Conservation (phyloP, 2,329 filamentous ascomycete species). For the Neocucurbitaria cava region DNA sequence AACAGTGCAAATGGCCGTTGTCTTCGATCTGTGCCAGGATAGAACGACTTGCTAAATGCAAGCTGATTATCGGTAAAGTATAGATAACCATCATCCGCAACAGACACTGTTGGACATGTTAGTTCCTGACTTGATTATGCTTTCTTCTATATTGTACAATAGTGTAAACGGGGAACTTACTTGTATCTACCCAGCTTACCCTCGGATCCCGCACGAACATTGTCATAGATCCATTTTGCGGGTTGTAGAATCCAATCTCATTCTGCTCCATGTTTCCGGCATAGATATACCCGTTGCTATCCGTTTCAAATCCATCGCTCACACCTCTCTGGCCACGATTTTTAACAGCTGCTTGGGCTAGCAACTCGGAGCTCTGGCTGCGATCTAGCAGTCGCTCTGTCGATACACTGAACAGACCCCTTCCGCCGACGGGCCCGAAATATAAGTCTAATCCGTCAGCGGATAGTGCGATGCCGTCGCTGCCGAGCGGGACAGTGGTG, state of each 20-base stretch:
- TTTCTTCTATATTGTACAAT: neutral
- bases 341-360: slow-evolving; percentile 53
- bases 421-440: slow-evolving; percentile 54
- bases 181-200: slow-evolving; percentile 60
- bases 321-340: slow-evolving; percentile 58
- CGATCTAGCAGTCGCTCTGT: slow-evolving; percentile 54
- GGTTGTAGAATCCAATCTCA: slow-evolving; percentile 51
- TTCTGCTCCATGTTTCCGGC: slow-evolving; percentile 59
- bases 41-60: slow-evolving; percentile 44
- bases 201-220: slow-evolving; percentile 56
- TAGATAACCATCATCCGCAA: slow-evolving; percentile 56
- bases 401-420: slow-evolving; percentile 55
- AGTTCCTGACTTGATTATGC: neutral
- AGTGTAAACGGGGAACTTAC: slow-evolving; percentile 34
- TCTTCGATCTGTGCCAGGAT: slow-evolving; percentile 53
- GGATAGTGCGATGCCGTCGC: slow-evolving; percentile 60
- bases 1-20: slow-evolving; percentile 54
- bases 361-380: slow-evolving; percentile 50
- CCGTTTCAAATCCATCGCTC: slow-evolving; percentile 61
- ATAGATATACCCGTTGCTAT: slow-evolving; percentile 59
- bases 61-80: slow-evolving; percentile 64
- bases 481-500: slow-evolving; percentile 53
- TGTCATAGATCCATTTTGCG: slow-evolving; percentile 52
- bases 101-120: slow-evolving; percentile 34
- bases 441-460: slow-evolving; percentile 58